Conservation (phyloP, 495 filamentous ascomycete species). For the Neurospora sp. region DNA sequence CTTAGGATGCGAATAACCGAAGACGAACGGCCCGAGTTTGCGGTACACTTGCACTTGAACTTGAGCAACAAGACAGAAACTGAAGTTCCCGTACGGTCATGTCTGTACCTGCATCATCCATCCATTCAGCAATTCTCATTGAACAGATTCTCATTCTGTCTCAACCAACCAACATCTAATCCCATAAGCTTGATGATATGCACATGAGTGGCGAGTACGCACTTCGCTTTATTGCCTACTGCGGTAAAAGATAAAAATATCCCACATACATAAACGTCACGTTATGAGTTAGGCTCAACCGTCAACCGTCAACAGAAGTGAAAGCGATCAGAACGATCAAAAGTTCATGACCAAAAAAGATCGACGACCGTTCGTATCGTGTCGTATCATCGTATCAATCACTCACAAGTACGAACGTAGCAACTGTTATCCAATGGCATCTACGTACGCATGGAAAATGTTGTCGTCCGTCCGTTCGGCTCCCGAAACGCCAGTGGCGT, state of each 20-base stretch:
- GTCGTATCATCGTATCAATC: background rate
- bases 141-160: background rate
- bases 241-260: background rate
- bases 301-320: background rate
- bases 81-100: background rate
- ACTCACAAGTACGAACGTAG: background rate
- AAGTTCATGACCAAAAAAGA: background rate
- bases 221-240: too few species aligned
- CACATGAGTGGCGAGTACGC: background rate
- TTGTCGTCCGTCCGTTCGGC: background rate
- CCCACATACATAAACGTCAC: background rate
- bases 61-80: background rate
- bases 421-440: too few species aligned
- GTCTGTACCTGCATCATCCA: background rate
- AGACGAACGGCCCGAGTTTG: too few species aligned
- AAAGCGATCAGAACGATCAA: background rate
- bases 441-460: too few species aligned
- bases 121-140: background rate
- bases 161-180: background rate
- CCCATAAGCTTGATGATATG: background rate
- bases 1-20: too few species aligned
- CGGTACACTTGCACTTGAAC: background rate
- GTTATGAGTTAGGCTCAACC: background rate
- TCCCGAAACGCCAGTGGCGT: background rate
- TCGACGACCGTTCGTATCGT: background rate